Conservation (phyloP, 2,329 filamentous ascomycete species). For the Xylariaceae sp. region DNA sequence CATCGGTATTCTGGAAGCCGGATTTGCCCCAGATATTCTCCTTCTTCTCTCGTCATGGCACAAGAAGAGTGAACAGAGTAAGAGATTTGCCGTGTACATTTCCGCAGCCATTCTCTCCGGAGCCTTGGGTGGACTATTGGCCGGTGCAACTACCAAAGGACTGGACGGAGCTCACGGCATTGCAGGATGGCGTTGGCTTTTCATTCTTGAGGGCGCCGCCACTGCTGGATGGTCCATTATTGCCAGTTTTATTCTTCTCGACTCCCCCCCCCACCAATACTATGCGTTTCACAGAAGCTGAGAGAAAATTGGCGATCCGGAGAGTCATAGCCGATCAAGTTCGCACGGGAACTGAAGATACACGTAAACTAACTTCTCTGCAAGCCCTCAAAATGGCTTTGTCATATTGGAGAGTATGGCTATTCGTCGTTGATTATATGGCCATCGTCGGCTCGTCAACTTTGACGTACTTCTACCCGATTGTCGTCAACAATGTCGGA, state of each 20-base stretch:
- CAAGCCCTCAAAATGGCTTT: conserved; percentile 29
- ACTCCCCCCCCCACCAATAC: conserved; percentile 67
- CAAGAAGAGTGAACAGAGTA: conserved; percentile 30
- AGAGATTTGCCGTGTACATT: conserved; percentile 60
- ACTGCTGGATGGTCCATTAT: conserved; percentile 39
- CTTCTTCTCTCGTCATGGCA: conserved; percentile 48
- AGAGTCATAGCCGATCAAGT: conserved; percentile 59
- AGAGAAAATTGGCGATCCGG: conserved; percentile 57
- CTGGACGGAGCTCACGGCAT: conserved; percentile 10
- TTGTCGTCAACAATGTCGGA: conserved; percentile 43
- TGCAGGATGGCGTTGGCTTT: conserved; percentile 14
- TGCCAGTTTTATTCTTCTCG: conserved; percentile 62
- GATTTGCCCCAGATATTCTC: conserved; percentile 57
- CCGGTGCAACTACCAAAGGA: conserved; percentile 7
- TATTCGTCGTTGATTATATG: conserved; percentile 40
- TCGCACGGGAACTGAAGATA: conserved; percentile 56
- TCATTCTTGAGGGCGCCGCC: conserved; percentile 13
- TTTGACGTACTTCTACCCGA: conserved; percentile 43
- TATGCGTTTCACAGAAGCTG: conserved; percentile 50
- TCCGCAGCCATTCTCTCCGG: conserved; percentile 58
- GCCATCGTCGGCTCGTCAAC: conserved; percentile 41
- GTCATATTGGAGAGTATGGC: conserved; percentile 38
- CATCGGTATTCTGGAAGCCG: conserved; percentile 56
- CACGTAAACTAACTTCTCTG: conserved; percentile 44
- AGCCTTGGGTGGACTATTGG: conserved; percentile 10